These are phyloP conservation scores for Cnidoscolus chayamansa DNA, from an alignment of 441 rosid genomes.

Conservation along the genomic window DNA sequence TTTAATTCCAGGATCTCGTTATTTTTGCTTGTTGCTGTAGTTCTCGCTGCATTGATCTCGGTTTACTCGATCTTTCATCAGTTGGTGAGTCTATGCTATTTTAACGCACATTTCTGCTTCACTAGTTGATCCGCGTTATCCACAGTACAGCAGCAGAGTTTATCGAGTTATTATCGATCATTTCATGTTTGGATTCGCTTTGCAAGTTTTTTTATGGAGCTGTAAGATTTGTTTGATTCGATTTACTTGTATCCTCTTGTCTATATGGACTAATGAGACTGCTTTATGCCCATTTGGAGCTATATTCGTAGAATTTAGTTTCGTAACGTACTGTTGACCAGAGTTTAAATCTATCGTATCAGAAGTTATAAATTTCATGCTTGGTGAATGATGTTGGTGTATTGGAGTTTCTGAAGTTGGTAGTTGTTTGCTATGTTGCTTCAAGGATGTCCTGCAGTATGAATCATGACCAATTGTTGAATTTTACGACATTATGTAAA, in stretches of 20 bases:
- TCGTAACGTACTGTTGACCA: neutral
- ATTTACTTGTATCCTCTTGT: neutral
- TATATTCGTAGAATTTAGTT: neutral
- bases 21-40: constrained; percentile 43
- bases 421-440: neutral
- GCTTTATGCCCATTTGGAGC: neutral
- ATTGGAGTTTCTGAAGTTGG: neutral
- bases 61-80: constrained; percentile 59
- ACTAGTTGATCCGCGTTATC: neutral
- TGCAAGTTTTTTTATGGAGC: neutral
- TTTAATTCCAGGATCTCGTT: constrained; percentile 53
- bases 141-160: neutral
- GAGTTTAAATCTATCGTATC: neutral
- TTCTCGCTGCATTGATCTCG: constrained; percentile 60
- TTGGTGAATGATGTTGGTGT: neutral
- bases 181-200: neutral
- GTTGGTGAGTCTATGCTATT: constrained; percentile 46
- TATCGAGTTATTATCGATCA: neutral
- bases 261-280: neutral
- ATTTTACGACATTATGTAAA: neutral
- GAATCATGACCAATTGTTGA: neutral
- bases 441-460: neutral
- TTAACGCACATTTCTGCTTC: neutral
- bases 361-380: too few species aligned
- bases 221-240: neutral